Evolutionary conservation across 148 eudicot genomes (phyloP).

Genomic region (Spergularia bocconei): DNA sequence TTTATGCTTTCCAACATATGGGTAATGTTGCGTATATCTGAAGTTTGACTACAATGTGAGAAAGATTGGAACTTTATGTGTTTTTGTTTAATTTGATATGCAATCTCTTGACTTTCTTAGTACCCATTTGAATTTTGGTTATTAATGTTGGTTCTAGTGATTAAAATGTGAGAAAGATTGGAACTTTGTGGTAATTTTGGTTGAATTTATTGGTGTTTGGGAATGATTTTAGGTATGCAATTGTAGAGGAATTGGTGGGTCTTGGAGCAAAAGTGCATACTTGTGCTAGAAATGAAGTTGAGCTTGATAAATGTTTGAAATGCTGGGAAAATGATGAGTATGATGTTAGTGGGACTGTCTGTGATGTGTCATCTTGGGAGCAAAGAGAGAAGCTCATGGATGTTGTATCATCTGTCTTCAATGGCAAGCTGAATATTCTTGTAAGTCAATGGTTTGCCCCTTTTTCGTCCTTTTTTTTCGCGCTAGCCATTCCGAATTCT

Average conservation of each 20-base stretch:
- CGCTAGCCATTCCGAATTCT: too few relatives aligned
- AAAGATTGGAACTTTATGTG: too few relatives aligned
- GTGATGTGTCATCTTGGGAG: conserved; percentile 51
- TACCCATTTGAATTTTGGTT: not conserved
- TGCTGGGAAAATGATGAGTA: conserved; percentile 51
- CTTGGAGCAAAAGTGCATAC: conserved; percentile 68
- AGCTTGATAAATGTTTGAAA: conserved; percentile 43
- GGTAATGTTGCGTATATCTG: too few relatives aligned
- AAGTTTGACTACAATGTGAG: too few relatives aligned
- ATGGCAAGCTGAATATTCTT: conserved; percentile 66
- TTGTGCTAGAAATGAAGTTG: conserved; percentile 53
- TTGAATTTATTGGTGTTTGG: not conserved
- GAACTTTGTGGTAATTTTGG: not conserved
- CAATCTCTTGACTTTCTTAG: not conserved
- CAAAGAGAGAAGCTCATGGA: conserved; percentile 44
- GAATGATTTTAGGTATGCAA: conserved; percentile 47
- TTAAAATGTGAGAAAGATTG: conserved; percentile 14
- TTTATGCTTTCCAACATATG: too few relatives aligned
- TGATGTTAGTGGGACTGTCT: conserved; percentile 54
- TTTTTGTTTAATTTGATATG: too few relatives aligned
- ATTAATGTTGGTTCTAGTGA: not conserved
- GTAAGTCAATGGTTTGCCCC: conserved; percentile 25
- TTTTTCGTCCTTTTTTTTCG: not conserved
- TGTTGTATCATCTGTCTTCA: conserved; percentile 42
- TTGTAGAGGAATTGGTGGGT: conserved; percentile 64